Conservation (phyloP, 2,329 filamentous ascomycete genomes). For the Aspergillus niger region DNA sequence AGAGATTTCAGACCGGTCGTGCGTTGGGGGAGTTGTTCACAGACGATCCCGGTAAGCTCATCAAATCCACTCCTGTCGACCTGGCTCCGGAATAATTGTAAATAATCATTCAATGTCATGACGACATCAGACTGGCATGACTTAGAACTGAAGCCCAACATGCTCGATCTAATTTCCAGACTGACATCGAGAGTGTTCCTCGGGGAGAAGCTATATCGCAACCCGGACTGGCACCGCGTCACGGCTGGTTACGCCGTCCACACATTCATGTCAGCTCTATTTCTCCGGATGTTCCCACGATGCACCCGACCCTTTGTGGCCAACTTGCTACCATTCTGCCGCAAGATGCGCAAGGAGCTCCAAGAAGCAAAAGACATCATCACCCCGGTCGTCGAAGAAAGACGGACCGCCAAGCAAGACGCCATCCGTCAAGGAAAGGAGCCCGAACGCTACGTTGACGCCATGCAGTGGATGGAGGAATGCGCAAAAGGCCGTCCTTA, state of each 20-base stretch:
- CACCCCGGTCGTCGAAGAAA: slow-evolving; percentile 11
- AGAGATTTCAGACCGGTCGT: not conserved
- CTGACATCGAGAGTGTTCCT: slow-evolving; percentile 22
- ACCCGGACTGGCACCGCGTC: slow-evolving; percentile 28
- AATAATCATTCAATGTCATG: no score
- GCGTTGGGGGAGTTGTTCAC: not conserved
- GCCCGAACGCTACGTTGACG: slow-evolving; percentile 18
- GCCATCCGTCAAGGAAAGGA: not conserved
- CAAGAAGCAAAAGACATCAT: slow-evolving; percentile 12
- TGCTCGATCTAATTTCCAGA: not conserved
- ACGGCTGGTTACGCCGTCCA: slow-evolving; percentile 28
- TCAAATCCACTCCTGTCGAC: no score
- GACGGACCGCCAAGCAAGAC: not conserved
- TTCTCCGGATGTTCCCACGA: slow-evolving; percentile 12
- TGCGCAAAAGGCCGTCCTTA: slow-evolving; percentile 23
- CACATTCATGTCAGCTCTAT: slow-evolving; percentile 13
- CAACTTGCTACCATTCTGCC: slow-evolving; percentile 10
- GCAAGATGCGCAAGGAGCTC: slow-evolving; percentile 9
- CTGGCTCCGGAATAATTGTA: no score
- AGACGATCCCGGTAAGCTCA: not conserved
- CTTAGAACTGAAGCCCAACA: not conserved
- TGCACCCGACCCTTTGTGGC: slow-evolving; percentile 9
- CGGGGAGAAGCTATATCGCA: slow-evolving; percentile 23
- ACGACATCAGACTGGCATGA: slow-evolving; percentile 6
- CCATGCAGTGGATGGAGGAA: slow-evolving; percentile 31